Base-by-base conservation (phyloP, 108 stramenopile genomes). In the Cyclotella distinguenda region DNA sequence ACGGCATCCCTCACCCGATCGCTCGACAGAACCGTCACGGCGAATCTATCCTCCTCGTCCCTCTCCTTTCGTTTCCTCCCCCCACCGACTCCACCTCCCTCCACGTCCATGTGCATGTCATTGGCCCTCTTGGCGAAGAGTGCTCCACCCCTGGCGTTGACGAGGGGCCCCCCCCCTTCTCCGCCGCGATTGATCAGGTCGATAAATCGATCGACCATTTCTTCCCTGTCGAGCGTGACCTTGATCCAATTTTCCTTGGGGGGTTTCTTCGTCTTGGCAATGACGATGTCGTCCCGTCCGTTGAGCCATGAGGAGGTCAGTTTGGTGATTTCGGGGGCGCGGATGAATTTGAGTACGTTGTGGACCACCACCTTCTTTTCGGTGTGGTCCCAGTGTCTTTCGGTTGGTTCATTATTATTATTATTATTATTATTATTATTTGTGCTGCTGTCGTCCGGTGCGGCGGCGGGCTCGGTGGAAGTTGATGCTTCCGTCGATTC, bases 1-100 rank as follows among this genome's bases (percentile, higher is more conserved):
- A 88, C 62, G 15, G 69, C 79, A 55, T 87, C 79, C 4, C 83
- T 67, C 5, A 89, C 85, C 50, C 86, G 80, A 31, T 86, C 85
- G n/a, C 60, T 43, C 26, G 68, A 60, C 47, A 66, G 32, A 12
- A 61, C 19, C 13, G 42, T 36, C 32, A 38, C 57, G 43, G 23
- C 60, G 46, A 34, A 23, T 40, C 21, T 22, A 35, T 55, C 28
- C 22, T 67, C 59, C 9, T 39, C 32, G 35, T 53, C 47, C 33
- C 53, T 39, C 11, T 45, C 46, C 5, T 72, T 64, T 36, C 45
- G 56, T 23, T 49, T 64, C 28, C 36, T 28, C 3, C 53, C 36
- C 19, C 38, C 32, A 11, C 39, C 32, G n/a, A 53, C 28, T 57
- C 34, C 59, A 39, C 42, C 67, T 22, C 33, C 54, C 50, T 66